A percentile compares a stretch with the other conserved stretches of the same genome.
Conservation (phyloP, 139 green algal genomes). For the Gonium pectorale region DNA sequence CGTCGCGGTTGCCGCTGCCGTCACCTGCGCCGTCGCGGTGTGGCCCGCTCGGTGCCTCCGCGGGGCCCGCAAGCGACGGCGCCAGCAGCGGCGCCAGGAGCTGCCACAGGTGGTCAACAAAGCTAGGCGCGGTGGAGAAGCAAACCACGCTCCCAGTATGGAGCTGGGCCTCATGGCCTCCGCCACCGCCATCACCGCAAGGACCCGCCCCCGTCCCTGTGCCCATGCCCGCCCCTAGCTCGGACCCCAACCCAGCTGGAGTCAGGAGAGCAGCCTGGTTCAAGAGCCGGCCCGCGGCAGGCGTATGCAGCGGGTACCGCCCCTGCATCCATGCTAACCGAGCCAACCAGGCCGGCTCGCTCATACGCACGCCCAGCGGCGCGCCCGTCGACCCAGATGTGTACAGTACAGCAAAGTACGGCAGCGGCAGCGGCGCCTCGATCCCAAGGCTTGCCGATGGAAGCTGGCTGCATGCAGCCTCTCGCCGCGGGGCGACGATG, state of each 20-base stretch:
- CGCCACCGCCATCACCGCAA: background rate
- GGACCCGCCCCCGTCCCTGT: too few relatives aligned
- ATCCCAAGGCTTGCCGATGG: too few relatives aligned
- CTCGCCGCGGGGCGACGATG: too few relatives aligned
- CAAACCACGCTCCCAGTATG: constrained; percentile 4
- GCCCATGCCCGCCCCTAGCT: too few relatives aligned
- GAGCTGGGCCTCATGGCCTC: too few relatives aligned
- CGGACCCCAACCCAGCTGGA: background rate
- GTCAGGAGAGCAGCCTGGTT: background rate
- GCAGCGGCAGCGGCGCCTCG: constrained; percentile 14
- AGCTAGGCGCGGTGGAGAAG: constrained; percentile 41
- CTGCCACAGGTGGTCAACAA: constrained; percentile 53
- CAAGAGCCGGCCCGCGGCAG: background rate
- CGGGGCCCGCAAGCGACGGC: too few relatives aligned
- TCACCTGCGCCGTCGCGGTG: too few relatives aligned
- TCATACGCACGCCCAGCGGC: constrained; percentile 68
- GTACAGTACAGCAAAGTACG: constrained; percentile 73
- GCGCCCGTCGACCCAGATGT: constrained; percentile 77
- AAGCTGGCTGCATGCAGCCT: too few relatives aligned
- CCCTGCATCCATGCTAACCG: constrained; percentile 69
- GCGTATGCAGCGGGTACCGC: background rate
- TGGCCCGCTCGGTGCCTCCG: too few relatives aligned
- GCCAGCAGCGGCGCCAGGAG: constrained; percentile 23
- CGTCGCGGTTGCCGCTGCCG: too few relatives aligned
- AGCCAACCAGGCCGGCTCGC: constrained; percentile 65